Evolutionary conservation across 352 stramenopile species (phyloP).

Genomic region (Pseudoperonospora humuli): DNA sequence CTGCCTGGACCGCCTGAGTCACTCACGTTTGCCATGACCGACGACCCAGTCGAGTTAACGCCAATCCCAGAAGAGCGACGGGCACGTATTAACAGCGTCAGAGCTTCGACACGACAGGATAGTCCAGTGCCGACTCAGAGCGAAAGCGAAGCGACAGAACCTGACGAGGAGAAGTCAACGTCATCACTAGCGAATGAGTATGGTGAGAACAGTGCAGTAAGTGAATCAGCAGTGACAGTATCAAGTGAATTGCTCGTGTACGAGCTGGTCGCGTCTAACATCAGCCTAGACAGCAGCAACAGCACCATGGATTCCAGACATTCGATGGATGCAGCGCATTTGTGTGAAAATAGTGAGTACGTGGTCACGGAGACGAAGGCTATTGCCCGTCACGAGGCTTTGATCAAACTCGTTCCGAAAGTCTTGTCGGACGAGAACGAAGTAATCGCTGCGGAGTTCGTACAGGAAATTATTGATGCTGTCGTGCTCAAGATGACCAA

Average conservation of each 20-base stretch:
- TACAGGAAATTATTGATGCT: constrained; percentile 16
- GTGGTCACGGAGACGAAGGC: constrained; percentile 20
- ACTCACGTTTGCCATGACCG: constrained; percentile 14
- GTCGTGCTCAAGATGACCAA: constrained; percentile 5
- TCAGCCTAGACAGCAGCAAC: constrained; percentile 12
- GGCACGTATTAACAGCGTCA: constrained; percentile 1
- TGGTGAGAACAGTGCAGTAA: constrained; percentile 13
- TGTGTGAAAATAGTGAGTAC: constrained; percentile 20
- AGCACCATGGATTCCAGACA: constrained; percentile 6
- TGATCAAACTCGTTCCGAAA: background rate
- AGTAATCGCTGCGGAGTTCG: constrained; percentile 9
- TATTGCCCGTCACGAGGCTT: constrained; percentile 14
- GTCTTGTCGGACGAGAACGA: background rate
- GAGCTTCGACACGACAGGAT: constrained; percentile 6
- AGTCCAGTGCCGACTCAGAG: constrained; percentile 1
- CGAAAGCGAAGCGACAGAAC: constrained; percentile 10
- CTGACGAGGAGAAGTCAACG: constrained; percentile 10
- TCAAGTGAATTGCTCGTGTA: constrained; percentile 15
- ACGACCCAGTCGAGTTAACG: constrained; percentile 19
- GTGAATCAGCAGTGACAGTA: constrained; percentile 10
- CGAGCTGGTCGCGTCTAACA: constrained; percentile 13
- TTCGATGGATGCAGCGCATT: constrained; percentile 9
- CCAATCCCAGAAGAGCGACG: constrained; percentile 29
- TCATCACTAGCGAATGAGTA: background rate
- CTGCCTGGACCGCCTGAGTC: constrained; percentile 12